phyloP scores from a whole-genome alignment of 169 alveolate species.

The Cytauxzoon felis region DNA sequence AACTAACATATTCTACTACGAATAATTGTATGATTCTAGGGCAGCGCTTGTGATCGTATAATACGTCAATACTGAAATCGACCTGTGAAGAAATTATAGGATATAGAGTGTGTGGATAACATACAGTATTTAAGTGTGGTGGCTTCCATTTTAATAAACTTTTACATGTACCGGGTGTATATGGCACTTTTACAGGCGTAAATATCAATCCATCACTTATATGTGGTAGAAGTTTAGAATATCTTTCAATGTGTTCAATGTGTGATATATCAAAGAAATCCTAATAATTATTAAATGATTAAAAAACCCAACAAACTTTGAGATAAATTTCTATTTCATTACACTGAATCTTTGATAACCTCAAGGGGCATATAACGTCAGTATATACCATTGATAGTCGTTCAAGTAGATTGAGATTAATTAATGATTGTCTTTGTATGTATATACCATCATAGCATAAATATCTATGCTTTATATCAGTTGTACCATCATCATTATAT shows the following conservation, averaged over 20 bases:
- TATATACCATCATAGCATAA: conserved; percentile 82
- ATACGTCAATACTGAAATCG: conserved; percentile 80
- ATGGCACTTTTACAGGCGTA: conserved; percentile 87
- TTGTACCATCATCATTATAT: conserved; percentile 17
- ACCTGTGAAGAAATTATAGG: conserved; percentile 43
- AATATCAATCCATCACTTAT: conserved; percentile 91
- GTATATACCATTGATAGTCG: conserved; percentile 75
- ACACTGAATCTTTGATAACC: conserved; percentile 5
- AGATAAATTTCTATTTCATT: conserved; percentile 49
- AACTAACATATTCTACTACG: conserved; percentile 36
- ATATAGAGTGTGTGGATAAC: neutral
- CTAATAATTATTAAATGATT: conserved; percentile 60
- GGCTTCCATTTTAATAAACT: conserved; percentile 95
- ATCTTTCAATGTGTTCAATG: conserved; percentile 70
- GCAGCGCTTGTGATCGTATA: conserved; percentile 57
- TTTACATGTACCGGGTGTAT: conserved; percentile 91
- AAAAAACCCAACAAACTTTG: conserved; percentile 3
- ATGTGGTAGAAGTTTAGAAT: conserved; percentile 88
- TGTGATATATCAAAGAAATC: conserved; percentile 88
- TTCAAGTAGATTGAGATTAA: conserved; percentile 71
- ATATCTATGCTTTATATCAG: conserved; percentile 45
- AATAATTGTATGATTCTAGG: conserved; percentile 67
- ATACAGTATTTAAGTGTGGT: conserved; percentile 84
- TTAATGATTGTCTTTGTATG: conserved; percentile 77
- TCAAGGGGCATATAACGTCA: conserved; percentile 69